A percentile compares a stretch with the other conserved stretches of the same genome.
Conservation (phyloP, 108 stramenopile species). For the Aurantiochytrium sp. region DNA sequence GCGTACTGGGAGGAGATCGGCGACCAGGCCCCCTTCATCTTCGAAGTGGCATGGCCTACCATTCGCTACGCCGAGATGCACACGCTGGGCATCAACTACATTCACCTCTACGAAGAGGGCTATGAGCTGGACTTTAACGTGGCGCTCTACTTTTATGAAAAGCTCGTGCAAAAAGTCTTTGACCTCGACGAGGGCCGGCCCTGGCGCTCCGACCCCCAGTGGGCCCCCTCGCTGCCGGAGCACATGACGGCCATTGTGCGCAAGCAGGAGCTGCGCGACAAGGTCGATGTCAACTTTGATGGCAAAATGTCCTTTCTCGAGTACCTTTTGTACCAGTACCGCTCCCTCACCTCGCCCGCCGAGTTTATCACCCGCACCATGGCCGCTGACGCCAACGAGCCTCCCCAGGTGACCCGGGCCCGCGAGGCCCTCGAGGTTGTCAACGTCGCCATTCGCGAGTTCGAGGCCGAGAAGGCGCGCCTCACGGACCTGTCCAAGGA, state of each 20-base stretch:
- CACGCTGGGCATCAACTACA: not conserved
- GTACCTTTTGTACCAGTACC: slow-evolving; percentile 20
- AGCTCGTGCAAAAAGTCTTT: not conserved
- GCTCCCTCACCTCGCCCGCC: not conserved
- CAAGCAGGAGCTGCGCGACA: slow-evolving; percentile 19
- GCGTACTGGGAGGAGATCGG: slow-evolving; percentile 19
- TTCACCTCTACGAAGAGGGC: slow-evolving; percentile 24
- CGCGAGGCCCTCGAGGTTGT: not conserved
- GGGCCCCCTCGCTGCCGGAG: not conserved
- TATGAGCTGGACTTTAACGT: slow-evolving; percentile 19
- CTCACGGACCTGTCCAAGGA: not conserved
- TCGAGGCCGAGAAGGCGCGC: not conserved
- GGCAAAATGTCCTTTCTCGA: slow-evolving; percentile 11
- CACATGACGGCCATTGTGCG: slow-evolving; percentile 18
- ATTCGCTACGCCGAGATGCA: slow-evolving; percentile 10
- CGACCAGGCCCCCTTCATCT: slow-evolving; percentile 20
- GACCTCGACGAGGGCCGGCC: not conserved
- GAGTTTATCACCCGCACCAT: not conserved
- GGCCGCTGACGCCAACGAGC: not conserved
- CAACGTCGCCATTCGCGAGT: not conserved
- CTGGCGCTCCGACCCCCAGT: slow-evolving; percentile 7
- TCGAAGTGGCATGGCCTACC: not conserved
- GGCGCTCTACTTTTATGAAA: slow-evolving; percentile 17
- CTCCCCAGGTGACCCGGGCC: not conserved
- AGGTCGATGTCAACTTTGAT: slow-evolving; percentile 24